Evolutionary conservation across 441 rosid species (phyloP).

Genomic region (Eutrema salsugineum): DNA sequence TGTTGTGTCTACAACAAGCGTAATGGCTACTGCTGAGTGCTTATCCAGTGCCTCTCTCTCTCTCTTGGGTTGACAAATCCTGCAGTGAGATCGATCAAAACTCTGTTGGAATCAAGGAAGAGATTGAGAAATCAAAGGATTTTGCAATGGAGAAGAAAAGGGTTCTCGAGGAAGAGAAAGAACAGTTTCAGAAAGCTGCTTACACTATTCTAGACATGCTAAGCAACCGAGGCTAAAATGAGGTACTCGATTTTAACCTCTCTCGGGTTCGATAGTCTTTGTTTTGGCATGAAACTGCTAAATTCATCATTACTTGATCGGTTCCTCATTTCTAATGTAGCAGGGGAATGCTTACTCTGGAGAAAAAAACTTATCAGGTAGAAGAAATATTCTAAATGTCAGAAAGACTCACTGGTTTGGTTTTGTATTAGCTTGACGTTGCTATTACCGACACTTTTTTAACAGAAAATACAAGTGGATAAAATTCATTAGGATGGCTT

Average conservation of each 20-base stretch:
- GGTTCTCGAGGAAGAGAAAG: constrained; percentile 63
- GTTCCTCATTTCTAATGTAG: background rate
- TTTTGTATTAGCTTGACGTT: constrained; percentile 4
- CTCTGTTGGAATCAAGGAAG: constrained; percentile 63
- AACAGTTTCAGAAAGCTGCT: constrained; percentile 82
- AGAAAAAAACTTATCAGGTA: constrained; percentile 1
- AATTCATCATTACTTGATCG: background rate
- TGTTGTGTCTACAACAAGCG: background rate
- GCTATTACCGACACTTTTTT: no score
- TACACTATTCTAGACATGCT: constrained; percentile 75
- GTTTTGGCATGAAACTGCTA: background rate
- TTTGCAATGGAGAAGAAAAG: constrained; percentile 67
- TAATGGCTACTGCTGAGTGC: background rate
- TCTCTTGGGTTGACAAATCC: constrained; percentile 5
- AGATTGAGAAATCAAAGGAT: constrained; percentile 70
- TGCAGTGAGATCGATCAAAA: constrained; percentile 82
- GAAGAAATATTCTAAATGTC: background rate
- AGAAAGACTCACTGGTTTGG: background rate
- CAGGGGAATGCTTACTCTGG: background rate
- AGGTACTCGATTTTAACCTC: constrained; percentile 2
- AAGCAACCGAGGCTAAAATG: constrained; percentile 32
- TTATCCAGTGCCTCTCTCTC: background rate
- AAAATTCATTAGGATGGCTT: background rate
- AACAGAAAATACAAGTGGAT: background rate
- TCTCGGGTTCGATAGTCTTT: background rate